Percentiles rank a stretch among this genome's conserved stretches.
Evolutionary conservation across 164 flowering plant species (phyloP).

Genomic region (Umbilicus rupestris): DNA sequence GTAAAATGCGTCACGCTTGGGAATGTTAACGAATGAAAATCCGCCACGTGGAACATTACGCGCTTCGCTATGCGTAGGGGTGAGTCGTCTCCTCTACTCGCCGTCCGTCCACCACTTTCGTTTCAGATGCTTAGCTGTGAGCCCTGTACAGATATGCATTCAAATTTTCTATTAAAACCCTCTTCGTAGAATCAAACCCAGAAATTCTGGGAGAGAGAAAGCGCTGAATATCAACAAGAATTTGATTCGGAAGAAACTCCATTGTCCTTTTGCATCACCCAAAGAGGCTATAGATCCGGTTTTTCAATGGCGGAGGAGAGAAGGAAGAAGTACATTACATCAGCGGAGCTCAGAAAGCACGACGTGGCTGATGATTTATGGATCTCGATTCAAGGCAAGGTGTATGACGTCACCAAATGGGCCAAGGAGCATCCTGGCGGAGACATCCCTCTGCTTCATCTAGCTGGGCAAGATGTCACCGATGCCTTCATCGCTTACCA

Average conservation of each 20-base stretch:
- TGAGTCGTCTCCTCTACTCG: too few relatives aligned
- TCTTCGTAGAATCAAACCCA: background rate
- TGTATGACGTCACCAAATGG: constrained; percentile 51
- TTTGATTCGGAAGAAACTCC: background rate
- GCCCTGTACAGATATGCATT: background rate
- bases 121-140: constrained; percentile 1
- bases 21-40: too few relatives aligned
- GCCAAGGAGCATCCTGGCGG: constrained; percentile 51
- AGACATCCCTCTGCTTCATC: constrained; percentile 30
- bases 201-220: too few relatives aligned
- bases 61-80: too few relatives aligned
- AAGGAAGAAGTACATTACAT: constrained; percentile 8
- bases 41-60: too few relatives aligned
- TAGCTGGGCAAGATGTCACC: constrained; percentile 50
- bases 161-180: background rate
- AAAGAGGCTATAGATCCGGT: too few relatives aligned
- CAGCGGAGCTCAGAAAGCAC: constrained; percentile 28
- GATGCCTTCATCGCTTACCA: constrained; percentile 50
- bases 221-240: background rate
- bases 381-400: constrained; percentile 24
- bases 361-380: constrained; percentile 40
- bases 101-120: background rate
- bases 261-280: background rate
- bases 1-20: too few relatives aligned
- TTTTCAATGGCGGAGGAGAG: background rate